Conservation (phyloP, 2,329 filamentous ascomycete genomes). For the Nannizzia gypsea region DNA sequence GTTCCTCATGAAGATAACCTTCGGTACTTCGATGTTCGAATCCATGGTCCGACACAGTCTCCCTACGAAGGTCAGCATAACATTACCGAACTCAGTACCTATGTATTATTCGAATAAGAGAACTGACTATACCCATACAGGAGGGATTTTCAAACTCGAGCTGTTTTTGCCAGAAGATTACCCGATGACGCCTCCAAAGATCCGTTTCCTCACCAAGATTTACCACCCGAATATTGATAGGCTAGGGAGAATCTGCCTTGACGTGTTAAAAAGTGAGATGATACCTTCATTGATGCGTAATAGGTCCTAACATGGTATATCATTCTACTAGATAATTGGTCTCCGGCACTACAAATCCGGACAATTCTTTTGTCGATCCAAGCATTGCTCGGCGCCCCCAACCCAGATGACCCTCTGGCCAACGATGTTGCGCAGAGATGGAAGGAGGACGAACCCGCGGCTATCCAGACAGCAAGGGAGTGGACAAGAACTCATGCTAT, state of each 20-base stretch:
- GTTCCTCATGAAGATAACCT: slow-evolving; percentile 95
- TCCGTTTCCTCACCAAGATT: slow-evolving; percentile 96
- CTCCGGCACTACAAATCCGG: slow-evolving; percentile 89
- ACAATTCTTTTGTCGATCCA: slow-evolving; percentile 99
- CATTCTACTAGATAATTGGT: slow-evolving; percentile 73
- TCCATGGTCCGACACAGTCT: slow-evolving; percentile 81
- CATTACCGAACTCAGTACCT: background rate
- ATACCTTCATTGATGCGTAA: background rate
- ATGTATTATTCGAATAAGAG: slow-evolving; percentile 4
- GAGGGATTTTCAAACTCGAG: slow-evolving; percentile 89
- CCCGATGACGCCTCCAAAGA: slow-evolving; percentile 97
- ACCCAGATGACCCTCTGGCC: slow-evolving; percentile 95
- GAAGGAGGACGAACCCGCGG: slow-evolving; percentile 90
- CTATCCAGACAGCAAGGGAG: slow-evolving; percentile 81
- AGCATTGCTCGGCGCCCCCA: slow-evolving; percentile 86
- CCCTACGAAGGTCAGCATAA: slow-evolving; percentile 69
- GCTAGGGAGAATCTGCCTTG: slow-evolving; percentile 89
- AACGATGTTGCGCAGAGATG: slow-evolving; percentile 96
- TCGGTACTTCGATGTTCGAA: slow-evolving; percentile 94
- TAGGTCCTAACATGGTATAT: slow-evolving; percentile 9
- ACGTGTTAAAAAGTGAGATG: slow-evolving; percentile 82
- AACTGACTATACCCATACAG: slow-evolving; percentile 26
- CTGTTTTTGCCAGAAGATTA: slow-evolving; percentile 97
- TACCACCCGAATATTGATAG: slow-evolving; percentile 99
- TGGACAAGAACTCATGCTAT: slow-evolving; percentile 80